phyloP scores from a whole-genome alignment of 2,329 filamentous ascomycete genomes.

The Botrytis byssoidea region DNA sequence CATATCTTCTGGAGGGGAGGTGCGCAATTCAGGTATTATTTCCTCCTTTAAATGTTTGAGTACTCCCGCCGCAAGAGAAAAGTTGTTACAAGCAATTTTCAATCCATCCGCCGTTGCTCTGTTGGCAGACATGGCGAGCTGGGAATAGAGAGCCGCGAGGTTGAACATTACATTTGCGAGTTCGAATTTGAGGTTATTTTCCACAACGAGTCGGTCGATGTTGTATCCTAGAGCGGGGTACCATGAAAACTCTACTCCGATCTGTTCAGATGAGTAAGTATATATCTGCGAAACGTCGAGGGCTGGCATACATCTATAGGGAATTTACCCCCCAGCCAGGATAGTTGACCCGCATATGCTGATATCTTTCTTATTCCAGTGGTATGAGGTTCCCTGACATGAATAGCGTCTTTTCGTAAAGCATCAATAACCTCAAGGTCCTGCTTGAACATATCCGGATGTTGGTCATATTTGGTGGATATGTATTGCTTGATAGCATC shows the following conservation, averaged over 20 bases:
- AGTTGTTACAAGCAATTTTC: slow-evolving; percentile 85
- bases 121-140: slow-evolving; percentile 80
- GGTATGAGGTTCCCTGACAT: slow-evolving; percentile 81
- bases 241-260: slow-evolving; percentile 95
- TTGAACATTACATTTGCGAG: slow-evolving; percentile 93
- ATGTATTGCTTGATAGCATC: slow-evolving; percentile 91
- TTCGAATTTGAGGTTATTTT: slow-evolving; percentile 74
- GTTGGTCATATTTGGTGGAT: slow-evolving; percentile 96
- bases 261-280: slow-evolving; percentile 48
- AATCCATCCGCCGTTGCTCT: slow-evolving; percentile 77
- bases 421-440: slow-evolving; percentile 86
- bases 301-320: slow-evolving; percentile 75
- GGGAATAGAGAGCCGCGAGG: slow-evolving; percentile 87
- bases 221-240: slow-evolving; percentile 93
- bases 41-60: slow-evolving; percentile 73
- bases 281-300: neutral
- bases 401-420: slow-evolving; percentile 80
- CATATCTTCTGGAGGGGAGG: slow-evolving; percentile 91
- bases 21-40: slow-evolving; percentile 78
- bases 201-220: slow-evolving; percentile 66
- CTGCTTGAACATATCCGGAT: slow-evolving; percentile 91
- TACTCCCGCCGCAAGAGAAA: slow-evolving; percentile 82
- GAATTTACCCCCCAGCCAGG: slow-evolving; percentile 93
- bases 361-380: slow-evolving; percentile 88
- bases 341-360: slow-evolving; percentile 85